Base-by-base conservation (phyloP, 768 basidiomycete species). In the Mycena sanguinolenta region DNA sequence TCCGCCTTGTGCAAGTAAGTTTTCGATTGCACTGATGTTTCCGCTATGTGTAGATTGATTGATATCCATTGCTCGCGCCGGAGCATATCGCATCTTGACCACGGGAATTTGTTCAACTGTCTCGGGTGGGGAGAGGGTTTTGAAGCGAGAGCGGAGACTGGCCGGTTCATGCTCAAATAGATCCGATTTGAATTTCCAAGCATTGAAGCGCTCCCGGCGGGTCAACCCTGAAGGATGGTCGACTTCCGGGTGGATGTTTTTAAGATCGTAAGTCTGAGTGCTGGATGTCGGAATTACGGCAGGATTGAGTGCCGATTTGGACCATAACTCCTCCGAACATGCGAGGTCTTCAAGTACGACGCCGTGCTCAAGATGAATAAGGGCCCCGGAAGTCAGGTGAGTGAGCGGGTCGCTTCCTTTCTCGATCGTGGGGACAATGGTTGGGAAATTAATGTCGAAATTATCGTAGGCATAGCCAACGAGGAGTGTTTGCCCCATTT, bases 361-460 rank as follows among this genome's bases (percentile, higher is more conserved):
- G 36, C 63, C 73, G 42, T 75, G 74, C 14, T 73, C 63, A 4
- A 84, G 74, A 12, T 73, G 79, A 30, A 85, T 39, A 21, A 80
- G 36, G 0, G 76, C 75, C 0, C 63, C 81, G 0, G 84, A 77
- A 1, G 84, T 83, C 5, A 82, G 65, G 64, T 83, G 82, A 4
- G 77, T 62, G 8, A 84, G 65, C 3, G 70, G 75, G 0, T 73
- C 74, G 3, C 27, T 9, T 4, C 70, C 61, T 1, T 77, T 74
- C 53, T 85, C 80, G 1, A 79, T 57, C 0, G 81, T 84, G 1
- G 79, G 80, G 6, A 77, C 61, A 0, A 73, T 28, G 19, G 75
- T 69, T 58, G 82, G 79, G 13, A 85, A 65, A 44, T 82, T 75
- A 9, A 85, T 75, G 70, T 87, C 84, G 38, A 86, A 77, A 71